phyloP scores from a whole-genome alignment of 768 basidiomycete genomes.

The Mycena capillaripes region DNA sequence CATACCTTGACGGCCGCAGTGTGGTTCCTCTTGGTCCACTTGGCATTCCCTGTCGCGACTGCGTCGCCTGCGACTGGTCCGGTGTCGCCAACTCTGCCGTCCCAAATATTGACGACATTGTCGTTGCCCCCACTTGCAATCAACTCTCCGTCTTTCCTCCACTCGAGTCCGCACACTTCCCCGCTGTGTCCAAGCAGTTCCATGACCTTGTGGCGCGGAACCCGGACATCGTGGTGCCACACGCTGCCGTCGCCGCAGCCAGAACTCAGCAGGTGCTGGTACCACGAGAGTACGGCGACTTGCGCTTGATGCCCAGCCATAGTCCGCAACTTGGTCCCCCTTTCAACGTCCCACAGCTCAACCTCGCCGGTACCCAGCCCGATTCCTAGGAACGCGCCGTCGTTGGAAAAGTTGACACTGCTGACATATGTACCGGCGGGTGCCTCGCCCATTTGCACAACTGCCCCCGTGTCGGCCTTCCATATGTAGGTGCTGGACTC shows the following conservation, averaged over 20 bases:
- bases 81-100: conserved; percentile 79
- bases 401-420: conserved; percentile 83
- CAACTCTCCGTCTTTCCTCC: conserved; percentile 90
- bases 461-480: conserved; percentile 91
- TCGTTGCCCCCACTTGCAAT: conserved; percentile 97
- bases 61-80: conserved; percentile 43
- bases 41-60: conserved; percentile 72
- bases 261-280: conserved; percentile 85
- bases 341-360: conserved; percentile 95
- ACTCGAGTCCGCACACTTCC: conserved; percentile 93
- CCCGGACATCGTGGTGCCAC: conserved; percentile 95
- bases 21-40: conserved; percentile 94
- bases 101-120: conserved; percentile 99
- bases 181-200: conserved; percentile 92
- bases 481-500: conserved; percentile 92
- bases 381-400: conserved; percentile 86
- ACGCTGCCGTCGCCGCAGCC: conserved; percentile 97
- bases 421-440: conserved; percentile 84
- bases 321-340: conserved; percentile 84
- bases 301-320: conserved; percentile 92
- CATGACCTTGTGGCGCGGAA: conserved; percentile 89
- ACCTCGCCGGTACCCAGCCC: conserved; percentile 88
- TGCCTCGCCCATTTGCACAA: conserved; percentile 82
- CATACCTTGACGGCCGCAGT: conserved; percentile 86
- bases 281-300: conserved; percentile 89